These are phyloP conservation scores for Begonia fuchsioides DNA, from an alignment of 306 rosid species.

Conservation along the genomic window DNA sequence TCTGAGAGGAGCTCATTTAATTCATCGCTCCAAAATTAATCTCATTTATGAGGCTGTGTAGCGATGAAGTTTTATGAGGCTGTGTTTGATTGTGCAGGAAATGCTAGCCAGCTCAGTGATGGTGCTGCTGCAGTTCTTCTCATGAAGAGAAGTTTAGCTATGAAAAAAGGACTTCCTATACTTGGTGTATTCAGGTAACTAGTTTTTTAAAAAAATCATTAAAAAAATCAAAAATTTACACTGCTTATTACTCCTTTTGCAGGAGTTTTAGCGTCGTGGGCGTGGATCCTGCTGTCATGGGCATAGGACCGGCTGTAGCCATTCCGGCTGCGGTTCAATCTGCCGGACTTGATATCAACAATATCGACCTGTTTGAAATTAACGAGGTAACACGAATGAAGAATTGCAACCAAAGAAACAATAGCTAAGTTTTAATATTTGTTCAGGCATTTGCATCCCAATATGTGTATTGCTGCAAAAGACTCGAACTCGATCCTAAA, in stretches of 20 bases:
- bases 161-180: conserved; percentile 70
- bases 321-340: conserved; percentile 84
- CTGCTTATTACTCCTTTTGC: not conserved
- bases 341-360: conserved; percentile 69
- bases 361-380: conserved; percentile 63
- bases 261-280: conserved; percentile 93
- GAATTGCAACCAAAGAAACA: not conserved
- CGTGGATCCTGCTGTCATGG: conserved; percentile 93
- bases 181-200: conserved; percentile 64
- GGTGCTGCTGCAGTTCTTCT: conserved; percentile 95
- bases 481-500: conserved; percentile 58
- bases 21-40: too few species aligned
- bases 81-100: conserved; percentile 32
- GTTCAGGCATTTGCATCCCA: conserved; percentile 93
- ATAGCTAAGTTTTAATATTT: not conserved
- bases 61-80: too few species aligned
- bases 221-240: too few species aligned
- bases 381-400: conserved; percentile 42
- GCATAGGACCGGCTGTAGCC: conserved; percentile 84
- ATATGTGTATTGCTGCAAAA: conserved; percentile 61
- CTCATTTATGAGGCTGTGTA: too few species aligned
- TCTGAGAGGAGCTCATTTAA: too few species aligned
- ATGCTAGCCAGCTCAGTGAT: conserved; percentile 85
- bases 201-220: not conserved
- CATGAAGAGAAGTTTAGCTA: conserved; percentile 75